Evolutionary conservation across 208 protist species (phyloP).

Genomic region (Novymonas esmeraldas): DNA sequence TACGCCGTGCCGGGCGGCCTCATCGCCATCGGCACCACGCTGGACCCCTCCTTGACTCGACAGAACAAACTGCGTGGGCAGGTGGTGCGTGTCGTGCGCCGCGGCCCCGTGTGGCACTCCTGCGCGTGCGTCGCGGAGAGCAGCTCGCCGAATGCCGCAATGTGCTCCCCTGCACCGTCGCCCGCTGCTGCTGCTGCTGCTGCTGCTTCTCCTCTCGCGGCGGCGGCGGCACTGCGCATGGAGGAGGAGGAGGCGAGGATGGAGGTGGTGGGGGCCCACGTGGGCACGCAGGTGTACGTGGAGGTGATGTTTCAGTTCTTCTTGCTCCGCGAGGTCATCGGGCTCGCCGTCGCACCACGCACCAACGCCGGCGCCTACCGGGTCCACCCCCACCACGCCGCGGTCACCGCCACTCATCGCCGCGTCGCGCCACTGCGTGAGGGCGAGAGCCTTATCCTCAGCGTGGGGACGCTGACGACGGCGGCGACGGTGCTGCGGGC

Average conservation of each 20-base stretch:
- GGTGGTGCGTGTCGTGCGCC: conserved; percentile 49
- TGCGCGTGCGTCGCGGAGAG: too few relatives aligned
- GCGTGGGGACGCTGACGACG: conserved; percentile 99
- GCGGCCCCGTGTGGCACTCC: conserved; percentile 20
- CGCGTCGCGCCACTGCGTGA: conserved; percentile 93
- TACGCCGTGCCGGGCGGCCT: conserved; percentile 99
- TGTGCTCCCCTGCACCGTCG: too few relatives aligned
- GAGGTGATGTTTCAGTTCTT: conserved; percentile 98
- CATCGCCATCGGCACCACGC: conserved; percentile 99
- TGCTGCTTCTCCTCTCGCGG: background rate
- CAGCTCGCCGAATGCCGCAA: too few relatives aligned
- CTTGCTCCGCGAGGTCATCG: conserved; percentile 96
- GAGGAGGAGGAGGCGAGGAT: conserved; percentile 88
- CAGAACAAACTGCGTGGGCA: conserved; percentile 98
- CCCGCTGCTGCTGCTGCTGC: too few relatives aligned
- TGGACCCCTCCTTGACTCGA: conserved; percentile 99
- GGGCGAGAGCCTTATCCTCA: conserved; percentile 98
- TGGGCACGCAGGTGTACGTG: conserved; percentile 90
- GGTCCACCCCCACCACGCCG: conserved; percentile 12
- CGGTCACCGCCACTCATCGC: conserved; percentile 1
- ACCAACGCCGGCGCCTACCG: conserved; percentile 21
- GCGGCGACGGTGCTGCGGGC: conserved; percentile 95
- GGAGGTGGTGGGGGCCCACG: background rate
- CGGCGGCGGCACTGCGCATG: conserved; percentile 8
- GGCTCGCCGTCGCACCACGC: conserved; percentile 56